Percentiles rank a stretch among this genome's conserved stretches.
These are phyloP conservation scores for Cystofilobasidium ferigula DNA, from an alignment of 768 basidiomycete species.

Conservation along the genomic window DNA sequence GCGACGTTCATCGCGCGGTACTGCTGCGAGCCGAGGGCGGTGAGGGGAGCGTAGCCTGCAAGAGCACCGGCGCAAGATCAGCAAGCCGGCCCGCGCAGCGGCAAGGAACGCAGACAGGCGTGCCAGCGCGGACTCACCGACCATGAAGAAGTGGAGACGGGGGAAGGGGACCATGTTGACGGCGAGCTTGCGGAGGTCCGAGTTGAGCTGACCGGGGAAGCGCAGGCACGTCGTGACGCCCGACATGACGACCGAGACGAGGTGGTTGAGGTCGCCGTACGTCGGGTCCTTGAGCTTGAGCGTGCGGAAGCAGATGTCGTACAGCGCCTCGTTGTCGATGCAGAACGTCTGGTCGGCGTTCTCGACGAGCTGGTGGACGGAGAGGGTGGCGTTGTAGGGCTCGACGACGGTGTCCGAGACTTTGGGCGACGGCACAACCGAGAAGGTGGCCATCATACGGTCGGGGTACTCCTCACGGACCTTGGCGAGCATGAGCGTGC, in stretches of 20 bases:
- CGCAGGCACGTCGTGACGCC: constrained; percentile 40
- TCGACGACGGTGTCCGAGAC: constrained; percentile 97
- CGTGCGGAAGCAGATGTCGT: constrained; percentile 98
- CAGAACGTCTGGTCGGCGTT: constrained; percentile 99
- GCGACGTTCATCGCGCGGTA: constrained; percentile 96
- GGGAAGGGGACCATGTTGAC: constrained; percentile 66
- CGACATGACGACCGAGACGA: constrained; percentile 10
- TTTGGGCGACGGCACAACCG: constrained; percentile 92
- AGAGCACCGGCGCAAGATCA: too few relatives aligned
- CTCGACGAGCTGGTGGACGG: constrained; percentile 92
- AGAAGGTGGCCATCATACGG: constrained; percentile 99
- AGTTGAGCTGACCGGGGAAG: constrained; percentile 99
- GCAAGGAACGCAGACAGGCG: too few relatives aligned
- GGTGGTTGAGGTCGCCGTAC: constrained; percentile 92
- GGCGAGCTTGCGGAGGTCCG: constrained; percentile 76
- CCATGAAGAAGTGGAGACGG: constrained; percentile 98
- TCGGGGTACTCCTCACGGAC: constrained; percentile 99
- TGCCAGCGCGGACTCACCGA: too few relatives aligned
- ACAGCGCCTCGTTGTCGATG: constrained; percentile 98
- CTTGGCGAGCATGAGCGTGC: constrained; percentile 96
- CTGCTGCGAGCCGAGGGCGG: constrained; percentile 48
- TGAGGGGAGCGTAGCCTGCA: constrained; percentile 53
- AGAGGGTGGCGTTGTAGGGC: constrained; percentile 95
- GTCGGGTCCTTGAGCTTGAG: constrained; percentile 91
- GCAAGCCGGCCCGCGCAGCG: too few relatives aligned